Evolutionary conservation across 1,284 basidiomycete genomes (phyloP), one percentile per base, ranked within the genome.

Genomic region (Ganoderma boninense): DNA sequence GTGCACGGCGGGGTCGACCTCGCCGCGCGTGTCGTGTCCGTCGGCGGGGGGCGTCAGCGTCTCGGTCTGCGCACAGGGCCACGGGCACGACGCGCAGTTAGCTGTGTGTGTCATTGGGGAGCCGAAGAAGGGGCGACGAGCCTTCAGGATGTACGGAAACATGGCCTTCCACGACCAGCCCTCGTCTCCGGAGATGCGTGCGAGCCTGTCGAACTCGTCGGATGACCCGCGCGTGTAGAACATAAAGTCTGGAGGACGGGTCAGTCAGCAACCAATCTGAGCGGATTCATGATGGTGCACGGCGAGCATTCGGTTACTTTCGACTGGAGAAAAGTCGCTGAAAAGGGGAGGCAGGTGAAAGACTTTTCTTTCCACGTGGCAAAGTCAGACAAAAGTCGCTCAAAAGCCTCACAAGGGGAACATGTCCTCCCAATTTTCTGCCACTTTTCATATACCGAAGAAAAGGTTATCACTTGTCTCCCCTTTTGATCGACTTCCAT

Each of bases 201-300:
- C 68, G 35, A 52, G 62, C 20, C 68, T 44, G 18, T 65, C 64
- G 35, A 62, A 69, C 46, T 69, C 68, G 52, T 69, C 68, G 43
- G 38, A 60, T 14, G 67, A 40, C 4, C 67, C 67, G 4, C 67
- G 67, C 10, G 46, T 57, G 62, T 57, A 68, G 23, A 54, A 54
- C 66, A 68, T 68, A 20, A 63, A 40, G 29, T 62, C 52, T 59
- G 20, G 59, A 64, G 16, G 29, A 2, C 2, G 2, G 14, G 11
- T 29, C 54, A 29, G 54, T 57, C 54, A 57, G 44, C 13, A 35
- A 5, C 23, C 38, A 20, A 4, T 40, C 44, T 11, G 68, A 59
- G n/a, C 42, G 44, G 42, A 23, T 54, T 14, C 10, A 49, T 23
- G 26, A 26, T 8, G 16, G 6, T 44, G 18, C 29, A 26, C n/a